These are phyloP conservation scores for Boletellus emodensis DNA, from an alignment of 768 basidiomycete genomes.

Conservation along the genomic window DNA sequence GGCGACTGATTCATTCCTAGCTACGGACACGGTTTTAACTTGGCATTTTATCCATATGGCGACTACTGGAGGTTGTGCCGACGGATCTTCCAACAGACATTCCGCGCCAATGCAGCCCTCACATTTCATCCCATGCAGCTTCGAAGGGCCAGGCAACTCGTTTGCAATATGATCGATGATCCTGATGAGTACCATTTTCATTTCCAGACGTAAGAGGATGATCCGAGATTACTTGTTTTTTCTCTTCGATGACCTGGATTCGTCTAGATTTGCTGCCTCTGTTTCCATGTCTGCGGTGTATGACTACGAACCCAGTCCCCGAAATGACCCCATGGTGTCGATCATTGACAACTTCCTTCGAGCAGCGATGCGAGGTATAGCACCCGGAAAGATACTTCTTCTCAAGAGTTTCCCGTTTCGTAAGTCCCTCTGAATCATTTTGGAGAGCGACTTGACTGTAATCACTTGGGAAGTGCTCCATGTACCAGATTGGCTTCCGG, in stretches of 20 bases:
- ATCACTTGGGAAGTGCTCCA: slow-evolving; percentile 1
- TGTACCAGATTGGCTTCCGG: slow-evolving; percentile 35
- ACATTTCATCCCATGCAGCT: neutral
- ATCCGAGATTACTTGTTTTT: too few relatives aligned
- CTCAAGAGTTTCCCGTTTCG: too few relatives aligned
- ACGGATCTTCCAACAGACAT: neutral
- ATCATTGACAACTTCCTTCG: neutral
- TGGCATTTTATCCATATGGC: neutral
- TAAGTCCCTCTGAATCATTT: neutral
- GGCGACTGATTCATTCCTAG: neutral
- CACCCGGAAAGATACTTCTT: neutral
- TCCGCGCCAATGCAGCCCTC: neutral
- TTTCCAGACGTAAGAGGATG: slow-evolving; percentile 1
- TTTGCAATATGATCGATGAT: neutral
- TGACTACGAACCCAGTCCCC: slow-evolving; percentile 12
- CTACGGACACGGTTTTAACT: neutral
- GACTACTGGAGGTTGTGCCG: neutral
- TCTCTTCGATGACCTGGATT: too few relatives aligned
- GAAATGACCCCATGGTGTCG: slow-evolving; percentile 9
- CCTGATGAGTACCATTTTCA: neutral
- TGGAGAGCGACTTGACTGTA: neutral
- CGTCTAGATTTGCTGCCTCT: slow-evolving; percentile 27
- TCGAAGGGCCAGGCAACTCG: neutral
- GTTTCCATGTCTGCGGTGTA: slow-evolving; percentile 19
- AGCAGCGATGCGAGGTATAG: neutral